These are phyloP conservation scores for Kalaharituber pfeilii DNA, from an alignment of 2,329 filamentous ascomycete genomes.

Conservation along the genomic window DNA sequence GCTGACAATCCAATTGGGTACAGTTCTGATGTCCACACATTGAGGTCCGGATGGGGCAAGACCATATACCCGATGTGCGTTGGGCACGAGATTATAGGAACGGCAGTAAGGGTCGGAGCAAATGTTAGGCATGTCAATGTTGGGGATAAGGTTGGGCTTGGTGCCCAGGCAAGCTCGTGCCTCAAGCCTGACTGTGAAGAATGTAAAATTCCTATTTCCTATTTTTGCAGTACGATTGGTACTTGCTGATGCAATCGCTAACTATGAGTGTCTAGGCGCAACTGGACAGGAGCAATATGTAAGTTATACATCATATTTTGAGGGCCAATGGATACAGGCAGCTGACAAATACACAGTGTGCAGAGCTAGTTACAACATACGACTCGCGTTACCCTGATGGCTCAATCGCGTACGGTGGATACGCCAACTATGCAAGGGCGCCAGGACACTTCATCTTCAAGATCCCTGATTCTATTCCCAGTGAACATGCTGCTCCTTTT, in stretches of 20 bases:
- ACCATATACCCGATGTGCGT: constrained; percentile 35
- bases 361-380: constrained; percentile 39
- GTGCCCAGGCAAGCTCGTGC: constrained; percentile 43
- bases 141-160: constrained; percentile 47
- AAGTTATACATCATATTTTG: too few relatives aligned
- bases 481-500: constrained; percentile 30
- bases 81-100: constrained; percentile 49
- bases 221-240: too few relatives aligned
- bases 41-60: constrained; percentile 24
- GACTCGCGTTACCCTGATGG: constrained; percentile 41
- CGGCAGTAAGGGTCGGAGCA: constrained; percentile 37
- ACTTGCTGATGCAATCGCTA: not conserved
- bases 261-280: constrained; percentile 1
- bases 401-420: constrained; percentile 50
- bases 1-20: not conserved
- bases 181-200: constrained; percentile 31
- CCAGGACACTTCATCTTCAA: constrained; percentile 31
- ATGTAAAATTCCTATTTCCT: constrained; percentile 33
- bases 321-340: too few relatives aligned
- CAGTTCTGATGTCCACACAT: constrained; percentile 25
- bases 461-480: constrained; percentile 37
- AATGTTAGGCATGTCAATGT: constrained; percentile 36
- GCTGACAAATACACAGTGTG: constrained; percentile 3
- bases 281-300: constrained; percentile 1
- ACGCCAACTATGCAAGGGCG: constrained; percentile 21